These are phyloP conservation scores for Daedaleopsis nitida DNA, from an alignment of 768 basidiomycete genomes.

Conservation along the genomic window DNA sequence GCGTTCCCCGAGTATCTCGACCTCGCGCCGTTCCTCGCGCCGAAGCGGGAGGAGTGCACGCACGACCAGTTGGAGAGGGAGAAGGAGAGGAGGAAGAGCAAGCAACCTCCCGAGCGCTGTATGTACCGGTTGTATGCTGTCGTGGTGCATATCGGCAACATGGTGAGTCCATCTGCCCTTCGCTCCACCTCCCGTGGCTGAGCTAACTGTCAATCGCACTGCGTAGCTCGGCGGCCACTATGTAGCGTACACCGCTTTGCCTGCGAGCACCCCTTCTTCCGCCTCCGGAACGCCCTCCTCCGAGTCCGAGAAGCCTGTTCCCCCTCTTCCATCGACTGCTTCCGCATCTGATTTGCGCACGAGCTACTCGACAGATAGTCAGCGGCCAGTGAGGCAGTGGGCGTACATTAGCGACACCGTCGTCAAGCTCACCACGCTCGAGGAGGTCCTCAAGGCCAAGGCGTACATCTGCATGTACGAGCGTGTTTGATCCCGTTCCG, in stretches of 20 bases:
- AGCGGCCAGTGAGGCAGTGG: constrained; percentile 62
- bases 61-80: constrained; percentile 30
- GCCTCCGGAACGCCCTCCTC: background rate
- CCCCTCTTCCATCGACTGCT: background rate
- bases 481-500: constrained; percentile 45
- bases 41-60: constrained; percentile 71
- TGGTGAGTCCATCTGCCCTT: constrained; percentile 51
- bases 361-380: constrained; percentile 10
- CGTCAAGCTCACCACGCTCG: constrained; percentile 78
- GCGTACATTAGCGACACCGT: constrained; percentile 89
- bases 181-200: background rate
- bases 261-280: constrained; percentile 28
- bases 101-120: constrained; percentile 39
- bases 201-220: background rate
- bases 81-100: constrained; percentile 19
- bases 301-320: constrained; percentile 3
- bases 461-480: constrained; percentile 96
- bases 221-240: constrained; percentile 86
- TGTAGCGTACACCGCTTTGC: constrained; percentile 80
- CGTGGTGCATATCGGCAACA: constrained; percentile 85
- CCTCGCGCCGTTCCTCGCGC: constrained; percentile 83
- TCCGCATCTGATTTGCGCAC: constrained; percentile 1
- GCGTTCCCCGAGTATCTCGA: constrained; percentile 89
- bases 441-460: constrained; percentile 89
- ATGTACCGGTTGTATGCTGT: constrained; percentile 78